Percentiles rank a stretch among this genome's conserved stretches.
These are phyloP conservation scores for Scheffersomyces amazonensis DNA, from an alignment of 805 yeast species.

Conservation along the genomic window DNA sequence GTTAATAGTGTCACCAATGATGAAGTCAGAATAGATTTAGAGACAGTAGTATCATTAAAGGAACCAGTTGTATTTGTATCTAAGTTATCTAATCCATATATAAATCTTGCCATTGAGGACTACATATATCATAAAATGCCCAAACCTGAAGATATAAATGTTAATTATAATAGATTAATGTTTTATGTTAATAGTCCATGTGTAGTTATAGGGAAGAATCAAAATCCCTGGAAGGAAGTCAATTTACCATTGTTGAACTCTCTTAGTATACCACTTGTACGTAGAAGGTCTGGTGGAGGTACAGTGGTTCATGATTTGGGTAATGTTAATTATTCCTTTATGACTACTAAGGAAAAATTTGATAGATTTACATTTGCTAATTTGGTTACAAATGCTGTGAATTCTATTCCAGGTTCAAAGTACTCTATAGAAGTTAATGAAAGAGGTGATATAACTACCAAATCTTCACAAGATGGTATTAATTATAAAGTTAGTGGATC, in stretches of 20 bases:
- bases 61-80: conserved; percentile 61
- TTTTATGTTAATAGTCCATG: conserved; percentile 79
- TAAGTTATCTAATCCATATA: conserved; percentile 58
- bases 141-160: conserved; percentile 12
- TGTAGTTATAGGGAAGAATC: conserved; percentile 94
- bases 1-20: too few relatives aligned
- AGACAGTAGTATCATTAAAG: conserved; percentile 2
- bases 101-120: conserved; percentile 81
- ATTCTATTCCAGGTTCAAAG: conserved; percentile 10
- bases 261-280: conserved; percentile 59
- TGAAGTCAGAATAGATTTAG: neutral
- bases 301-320: conserved; percentile 94
- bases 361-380: conserved; percentile 53
- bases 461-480: conserved; percentile 16
- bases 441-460: conserved; percentile 75
- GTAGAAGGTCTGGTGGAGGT: conserved; percentile 94
- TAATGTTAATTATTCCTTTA: conserved; percentile 80
- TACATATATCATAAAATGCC: conserved; percentile 70
- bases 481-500: conserved; percentile 80
- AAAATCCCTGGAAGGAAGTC: conserved; percentile 89
- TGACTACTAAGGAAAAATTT: conserved; percentile 67
- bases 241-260: conserved; percentile 54
- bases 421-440: conserved; percentile 51
- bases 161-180: conserved; percentile 51
- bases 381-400: conserved; percentile 36